These are phyloP conservation scores for Carpinus viminea DNA, from an alignment of 306 rosid species.

Conservation along the genomic window DNA sequence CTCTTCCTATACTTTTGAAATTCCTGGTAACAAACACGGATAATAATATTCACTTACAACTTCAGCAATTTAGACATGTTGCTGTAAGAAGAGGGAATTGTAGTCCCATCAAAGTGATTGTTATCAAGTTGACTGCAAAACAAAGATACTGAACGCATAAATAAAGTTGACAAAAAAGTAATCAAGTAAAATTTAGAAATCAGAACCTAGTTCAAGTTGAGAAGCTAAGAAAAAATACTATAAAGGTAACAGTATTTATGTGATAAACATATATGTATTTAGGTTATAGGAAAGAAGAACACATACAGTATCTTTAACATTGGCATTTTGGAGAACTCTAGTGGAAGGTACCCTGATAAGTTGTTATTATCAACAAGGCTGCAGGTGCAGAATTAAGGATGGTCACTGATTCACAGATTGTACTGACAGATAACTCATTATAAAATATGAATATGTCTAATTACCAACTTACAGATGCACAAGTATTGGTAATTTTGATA, in stretches of 20 bases:
- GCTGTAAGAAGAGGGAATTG: conserved; percentile 42
- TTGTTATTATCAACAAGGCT: conserved; percentile 96
- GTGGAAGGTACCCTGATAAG: conserved; percentile 80
- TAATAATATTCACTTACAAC: conserved; percentile 40
- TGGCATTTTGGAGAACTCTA: conserved; percentile 52
- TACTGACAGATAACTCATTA: neutral
- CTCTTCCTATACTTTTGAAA: neutral
- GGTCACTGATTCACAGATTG: neutral
- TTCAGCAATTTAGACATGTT: conserved; percentile 44
- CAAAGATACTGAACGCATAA: neutral
- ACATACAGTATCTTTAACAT: conserved; percentile 50
- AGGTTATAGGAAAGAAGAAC: conserved; percentile 25
- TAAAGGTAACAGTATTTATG: neutral
- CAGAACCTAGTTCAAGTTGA: neutral
- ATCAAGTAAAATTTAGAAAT: neutral
- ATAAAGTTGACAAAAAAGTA: neutral
- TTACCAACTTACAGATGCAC: conserved; percentile 66
- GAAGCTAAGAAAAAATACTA: conserved; percentile 10
- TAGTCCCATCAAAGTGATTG: conserved; percentile 44
- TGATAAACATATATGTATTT: neutral
- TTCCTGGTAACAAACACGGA: conserved; percentile 3
- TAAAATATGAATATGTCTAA: conserved; percentile 1
- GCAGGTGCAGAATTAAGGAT: conserved; percentile 36
- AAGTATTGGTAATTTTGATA: conserved; percentile 57
- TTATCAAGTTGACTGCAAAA: conserved; percentile 54